Conservation (phyloP, 306 rosid genomes). For the Prinsepia uniflora region DNA sequence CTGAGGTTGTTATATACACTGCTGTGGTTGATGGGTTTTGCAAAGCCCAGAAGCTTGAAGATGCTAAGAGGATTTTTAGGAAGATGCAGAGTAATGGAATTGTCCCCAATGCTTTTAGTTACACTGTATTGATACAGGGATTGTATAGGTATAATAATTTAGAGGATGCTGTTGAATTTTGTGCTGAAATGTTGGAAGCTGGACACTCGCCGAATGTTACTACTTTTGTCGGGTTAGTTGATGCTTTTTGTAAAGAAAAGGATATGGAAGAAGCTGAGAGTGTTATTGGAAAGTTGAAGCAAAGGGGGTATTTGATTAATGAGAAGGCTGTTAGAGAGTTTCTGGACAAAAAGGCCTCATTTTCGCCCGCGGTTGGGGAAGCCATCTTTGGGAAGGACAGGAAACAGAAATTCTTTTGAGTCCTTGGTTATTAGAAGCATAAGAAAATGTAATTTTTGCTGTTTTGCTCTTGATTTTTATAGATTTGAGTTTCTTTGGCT, state of each 20-base stretch:
- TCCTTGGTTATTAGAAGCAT: conserved; percentile 4
- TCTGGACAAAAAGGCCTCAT: conserved; percentile 62
- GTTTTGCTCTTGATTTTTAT: neutral
- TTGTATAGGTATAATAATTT: conserved; percentile 43
- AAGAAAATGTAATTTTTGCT: conserved; percentile 3
- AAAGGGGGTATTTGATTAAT: conserved; percentile 61
- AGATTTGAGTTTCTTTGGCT: neutral
- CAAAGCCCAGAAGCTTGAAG: conserved; percentile 69
- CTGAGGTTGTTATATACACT: conserved; percentile 84
- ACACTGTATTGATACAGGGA: conserved; percentile 67
- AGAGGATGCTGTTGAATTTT: conserved; percentile 58
- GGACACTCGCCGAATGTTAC: conserved; percentile 73
- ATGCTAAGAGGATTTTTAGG: conserved; percentile 72
- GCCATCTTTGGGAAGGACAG: conserved; percentile 66
- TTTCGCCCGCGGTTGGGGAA: conserved; percentile 62
- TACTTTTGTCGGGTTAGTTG: conserved; percentile 67
- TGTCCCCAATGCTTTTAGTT: conserved; percentile 76
- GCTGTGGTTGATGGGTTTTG: conserved; percentile 85
- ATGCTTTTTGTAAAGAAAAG: conserved; percentile 53
- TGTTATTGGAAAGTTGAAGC: conserved; percentile 47
- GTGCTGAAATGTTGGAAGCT: conserved; percentile 80
- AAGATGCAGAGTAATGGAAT: conserved; percentile 73
- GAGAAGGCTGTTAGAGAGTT: conserved; percentile 68
- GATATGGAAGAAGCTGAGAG: conserved; percentile 61
- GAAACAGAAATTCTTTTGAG: conserved; percentile 43